Conservation (phyloP, 176 grass and related monocot species). For the Avena eriantha region DNA sequence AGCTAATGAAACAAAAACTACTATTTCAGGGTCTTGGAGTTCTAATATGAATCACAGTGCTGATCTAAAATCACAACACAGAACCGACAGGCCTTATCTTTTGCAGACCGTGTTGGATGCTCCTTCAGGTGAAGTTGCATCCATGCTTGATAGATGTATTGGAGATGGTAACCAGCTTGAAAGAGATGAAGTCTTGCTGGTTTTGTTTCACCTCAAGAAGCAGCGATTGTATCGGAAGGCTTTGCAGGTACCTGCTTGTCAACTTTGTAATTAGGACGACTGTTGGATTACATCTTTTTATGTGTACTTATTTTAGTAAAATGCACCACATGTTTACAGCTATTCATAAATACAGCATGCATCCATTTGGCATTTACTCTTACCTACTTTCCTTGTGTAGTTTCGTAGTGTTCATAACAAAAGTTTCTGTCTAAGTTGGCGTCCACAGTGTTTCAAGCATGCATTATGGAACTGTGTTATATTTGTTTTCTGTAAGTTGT, state of each 20-base stretch:
- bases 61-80: constrained; percentile 18
- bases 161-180: constrained; percentile 43
- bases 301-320: constrained; percentile 3
- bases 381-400: neutral
- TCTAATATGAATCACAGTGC: neutral
- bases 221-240: constrained; percentile 44
- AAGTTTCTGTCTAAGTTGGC: neutral
- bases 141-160: constrained; percentile 45
- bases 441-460: neutral
- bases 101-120: constrained; percentile 44
- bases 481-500: neutral
- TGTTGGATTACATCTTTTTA: neutral
- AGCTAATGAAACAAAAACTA: neutral
- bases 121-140: constrained; percentile 8
- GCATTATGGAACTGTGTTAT: constrained; percentile 9
- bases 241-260: constrained; percentile 47
- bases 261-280: constrained; percentile 7
- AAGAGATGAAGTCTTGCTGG: constrained; percentile 12
- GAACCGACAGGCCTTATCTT: constrained; percentile 21
- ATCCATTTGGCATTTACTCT: constrained; percentile 33
- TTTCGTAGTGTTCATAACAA: neutral
- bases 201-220: constrained; percentile 47
- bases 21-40: neutral
- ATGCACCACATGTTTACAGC: constrained; percentile 1
- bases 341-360: constrained; percentile 7